These are phyloP conservation scores for Lecanicillium sp. DNA, from an alignment of 2,329 filamentous ascomycete genomes.

Conservation along the genomic window DNA sequence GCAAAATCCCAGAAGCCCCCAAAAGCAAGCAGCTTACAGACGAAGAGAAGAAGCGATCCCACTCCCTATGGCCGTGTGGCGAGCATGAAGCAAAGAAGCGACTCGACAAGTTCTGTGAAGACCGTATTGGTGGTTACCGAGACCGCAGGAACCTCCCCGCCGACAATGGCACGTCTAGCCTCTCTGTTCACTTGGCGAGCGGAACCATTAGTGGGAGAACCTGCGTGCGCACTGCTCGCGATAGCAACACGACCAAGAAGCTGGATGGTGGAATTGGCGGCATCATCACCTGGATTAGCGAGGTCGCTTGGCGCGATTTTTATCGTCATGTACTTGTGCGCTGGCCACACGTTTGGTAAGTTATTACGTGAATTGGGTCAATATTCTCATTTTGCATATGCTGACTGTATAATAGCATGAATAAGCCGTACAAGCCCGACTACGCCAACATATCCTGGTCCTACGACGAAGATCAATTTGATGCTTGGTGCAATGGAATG, in stretches of 20 bases:
- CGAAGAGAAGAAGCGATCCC: slow-evolving; percentile 50
- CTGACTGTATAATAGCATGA: slow-evolving; percentile 31
- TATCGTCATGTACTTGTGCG: slow-evolving; percentile 78
- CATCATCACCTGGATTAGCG: slow-evolving; percentile 67
- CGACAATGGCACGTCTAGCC: slow-evolving; percentile 51
- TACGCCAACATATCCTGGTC: slow-evolving; percentile 80
- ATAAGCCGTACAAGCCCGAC: slow-evolving; percentile 66
- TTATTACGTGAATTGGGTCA: slow-evolving; percentile 1
- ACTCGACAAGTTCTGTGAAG: slow-evolving; percentile 58
- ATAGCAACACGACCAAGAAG: slow-evolving; percentile 53
- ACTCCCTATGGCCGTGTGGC: slow-evolving; percentile 62
- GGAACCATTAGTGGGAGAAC: slow-evolving; percentile 62
- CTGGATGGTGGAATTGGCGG: slow-evolving; percentile 60
- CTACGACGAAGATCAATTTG: slow-evolving; percentile 60
- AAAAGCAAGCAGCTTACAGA: slow-evolving; percentile 50
- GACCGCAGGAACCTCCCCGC: slow-evolving; percentile 58
- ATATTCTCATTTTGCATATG: not conserved
- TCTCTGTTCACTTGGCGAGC: slow-evolving; percentile 65
- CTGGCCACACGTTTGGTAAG: slow-evolving; percentile 75
- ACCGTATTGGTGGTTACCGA: slow-evolving; percentile 54
- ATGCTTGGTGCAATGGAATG: slow-evolving; percentile 63
- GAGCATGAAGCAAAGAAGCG: slow-evolving; percentile 62
- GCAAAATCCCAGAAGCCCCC: slow-evolving; percentile 52
- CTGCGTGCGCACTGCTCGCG: slow-evolving; percentile 54
- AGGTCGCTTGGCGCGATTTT: slow-evolving; percentile 82